Percentiles rank a stretch among this genome's conserved stretches.
Evolutionary conservation across 2,329 filamentous ascomycete species (phyloP).

Genomic region (Lachnellula hyalina): DNA sequence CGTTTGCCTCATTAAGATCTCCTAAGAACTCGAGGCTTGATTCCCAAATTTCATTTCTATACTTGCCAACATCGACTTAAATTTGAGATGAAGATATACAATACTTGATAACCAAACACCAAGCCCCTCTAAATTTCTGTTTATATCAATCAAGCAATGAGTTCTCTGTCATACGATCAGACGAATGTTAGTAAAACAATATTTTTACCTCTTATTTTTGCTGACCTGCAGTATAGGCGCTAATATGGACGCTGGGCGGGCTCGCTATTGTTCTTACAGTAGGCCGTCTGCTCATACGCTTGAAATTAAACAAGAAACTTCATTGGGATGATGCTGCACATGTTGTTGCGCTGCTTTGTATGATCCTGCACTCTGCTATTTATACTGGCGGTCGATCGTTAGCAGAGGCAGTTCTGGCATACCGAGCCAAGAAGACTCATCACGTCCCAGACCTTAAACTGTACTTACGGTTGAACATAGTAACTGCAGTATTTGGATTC

Average conservation of each 20-base stretch:
- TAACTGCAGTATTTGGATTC: not conserved
- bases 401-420: not conserved
- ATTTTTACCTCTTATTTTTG: not conserved
- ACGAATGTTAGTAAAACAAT: not conserved
- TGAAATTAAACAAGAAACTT: not conserved
- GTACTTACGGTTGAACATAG: not conserved
- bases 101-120: too few relatives aligned
- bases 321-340: not conserved
- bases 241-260: not conserved
- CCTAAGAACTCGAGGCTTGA: too few relatives aligned
- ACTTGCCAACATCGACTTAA: too few relatives aligned
- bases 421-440: not conserved
- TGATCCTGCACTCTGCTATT: not conserved
- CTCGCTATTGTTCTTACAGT: not conserved
- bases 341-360: not conserved
- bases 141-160: too few relatives aligned
- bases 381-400: not conserved
- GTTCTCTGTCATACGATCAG: too few relatives aligned
- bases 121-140: too few relatives aligned
- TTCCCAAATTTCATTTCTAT: too few relatives aligned
- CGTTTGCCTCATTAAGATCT: too few relatives aligned
- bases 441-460: not conserved
- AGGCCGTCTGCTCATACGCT: not conserved
- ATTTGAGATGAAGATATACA: too few relatives aligned
- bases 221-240: not conserved